Percentiles rank a stretch among this genome's conserved stretches.
Conservation (phyloP, 208 protist genomes). For the Leishmania amazonensis region DNA sequence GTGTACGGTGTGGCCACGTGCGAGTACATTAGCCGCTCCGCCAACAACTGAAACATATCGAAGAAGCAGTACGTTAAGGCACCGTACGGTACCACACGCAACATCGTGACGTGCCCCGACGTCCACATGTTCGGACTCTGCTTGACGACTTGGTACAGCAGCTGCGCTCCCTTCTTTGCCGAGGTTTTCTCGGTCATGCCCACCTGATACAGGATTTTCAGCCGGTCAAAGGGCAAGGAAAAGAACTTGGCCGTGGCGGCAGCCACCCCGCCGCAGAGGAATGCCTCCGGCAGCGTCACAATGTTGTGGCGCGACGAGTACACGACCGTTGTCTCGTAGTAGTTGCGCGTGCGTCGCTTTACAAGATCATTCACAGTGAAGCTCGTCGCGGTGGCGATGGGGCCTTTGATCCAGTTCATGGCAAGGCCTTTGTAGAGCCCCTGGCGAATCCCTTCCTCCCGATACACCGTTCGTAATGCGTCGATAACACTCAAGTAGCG, state of each 20-base stretch:
- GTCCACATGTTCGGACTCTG: slow-evolving; percentile 86
- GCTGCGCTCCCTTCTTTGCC: slow-evolving; percentile 33
- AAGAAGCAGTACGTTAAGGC: slow-evolving; percentile 93
- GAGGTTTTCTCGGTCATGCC: slow-evolving; percentile 45
- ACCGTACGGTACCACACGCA: slow-evolving; percentile 94
- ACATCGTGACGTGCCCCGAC: slow-evolving; percentile 89
- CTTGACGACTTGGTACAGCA: slow-evolving; percentile 53
- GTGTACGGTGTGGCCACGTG: slow-evolving; percentile 65
- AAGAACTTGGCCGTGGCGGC: slow-evolving; percentile 90
- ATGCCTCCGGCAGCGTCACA: slow-evolving; percentile 74
- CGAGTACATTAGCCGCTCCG: slow-evolving; percentile 74
- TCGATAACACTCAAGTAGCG: slow-evolving; percentile 76
- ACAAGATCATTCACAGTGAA: slow-evolving; percentile 94
- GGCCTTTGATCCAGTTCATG: slow-evolving; percentile 96
- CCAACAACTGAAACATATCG: slow-evolving; percentile 87
- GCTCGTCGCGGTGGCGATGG: slow-evolving; percentile 85
- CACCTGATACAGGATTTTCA: slow-evolving; percentile 96
- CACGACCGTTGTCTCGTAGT: slow-evolving; percentile 64
- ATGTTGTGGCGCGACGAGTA: slow-evolving; percentile 42
- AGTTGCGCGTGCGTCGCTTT: slow-evolving; percentile 73
- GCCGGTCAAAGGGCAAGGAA: slow-evolving; percentile 90
- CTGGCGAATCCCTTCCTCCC: slow-evolving; percentile 75
- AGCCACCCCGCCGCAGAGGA: slow-evolving; percentile 90
- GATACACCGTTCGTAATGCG: slow-evolving; percentile 66
- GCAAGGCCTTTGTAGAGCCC: slow-evolving; percentile 91